Evolutionary conservation across 768 basidiomycete genomes (phyloP).

Genomic region (Boletellus sp.): DNA sequence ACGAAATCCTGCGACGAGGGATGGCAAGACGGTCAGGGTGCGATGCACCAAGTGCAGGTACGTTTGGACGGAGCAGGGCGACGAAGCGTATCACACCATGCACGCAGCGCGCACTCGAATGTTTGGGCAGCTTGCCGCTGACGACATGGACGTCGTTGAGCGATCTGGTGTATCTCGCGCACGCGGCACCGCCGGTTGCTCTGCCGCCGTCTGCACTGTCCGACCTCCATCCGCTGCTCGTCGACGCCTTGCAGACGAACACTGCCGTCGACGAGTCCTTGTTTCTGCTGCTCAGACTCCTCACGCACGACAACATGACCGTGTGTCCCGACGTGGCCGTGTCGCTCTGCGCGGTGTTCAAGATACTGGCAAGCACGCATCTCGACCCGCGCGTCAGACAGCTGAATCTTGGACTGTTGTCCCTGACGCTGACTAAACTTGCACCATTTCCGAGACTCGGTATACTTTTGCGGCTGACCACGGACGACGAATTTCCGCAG

Average conservation of each 20-base stretch:
- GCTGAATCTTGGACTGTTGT: conserved; percentile 57
- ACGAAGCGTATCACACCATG: neutral
- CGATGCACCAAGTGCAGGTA: conserved; percentile 39
- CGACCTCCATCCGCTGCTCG: conserved; percentile 39
- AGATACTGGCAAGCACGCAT: conserved; percentile 58
- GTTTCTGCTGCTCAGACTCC: conserved; percentile 45
- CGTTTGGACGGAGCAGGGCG: conserved; percentile 12
- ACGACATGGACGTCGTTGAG: conserved; percentile 24
- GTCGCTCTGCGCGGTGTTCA: conserved; percentile 49
- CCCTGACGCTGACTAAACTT: conserved; percentile 46
- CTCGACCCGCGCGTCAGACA: conserved; percentile 57
- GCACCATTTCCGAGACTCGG: conserved; percentile 50
- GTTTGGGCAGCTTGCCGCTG: conserved; percentile 25
- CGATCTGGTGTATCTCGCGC: conserved; percentile 27
- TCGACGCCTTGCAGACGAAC: conserved; percentile 53
- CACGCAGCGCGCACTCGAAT: conserved; percentile 30
- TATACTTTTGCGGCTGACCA: conserved; percentile 51
- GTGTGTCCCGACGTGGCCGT: conserved; percentile 44
- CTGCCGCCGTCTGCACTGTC: conserved; percentile 13
- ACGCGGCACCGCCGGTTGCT: conserved; percentile 12
- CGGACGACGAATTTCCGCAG: conserved; percentile 51
- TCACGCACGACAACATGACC: conserved; percentile 10
- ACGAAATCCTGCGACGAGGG: conserved; percentile 30
- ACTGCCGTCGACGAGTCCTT: conserved; percentile 56
- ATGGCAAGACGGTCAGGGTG: conserved; percentile 41